Evolutionary conservation across 345 rosid genomes (phyloP), one percentile per base, ranked within the genome.

Genomic region (Tarenaya hassleriana): DNA sequence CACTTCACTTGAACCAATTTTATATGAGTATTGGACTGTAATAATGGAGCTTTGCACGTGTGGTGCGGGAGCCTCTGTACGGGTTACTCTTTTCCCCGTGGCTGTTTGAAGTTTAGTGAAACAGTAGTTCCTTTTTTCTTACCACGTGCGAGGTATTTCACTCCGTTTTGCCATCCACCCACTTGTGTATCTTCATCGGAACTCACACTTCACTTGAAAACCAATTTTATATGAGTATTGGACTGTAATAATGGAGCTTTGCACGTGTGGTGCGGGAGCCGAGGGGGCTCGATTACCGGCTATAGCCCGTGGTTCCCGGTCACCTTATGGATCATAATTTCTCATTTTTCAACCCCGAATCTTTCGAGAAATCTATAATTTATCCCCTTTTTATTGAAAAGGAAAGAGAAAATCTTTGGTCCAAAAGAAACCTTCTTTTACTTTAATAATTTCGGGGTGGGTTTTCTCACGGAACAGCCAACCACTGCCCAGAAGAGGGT

Each of bases 221-320:
- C n/a, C n/a, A n/a, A n/a, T n/a, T n/a, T n/a, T n/a, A n/a, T n/a
- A n/a, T n/a, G n/a, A n/a, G n/a, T n/a, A 41, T 40, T 6, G 24
- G 0, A 9, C 10, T 7, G 35, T 2, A 21, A 12, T 16, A 9
- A 4, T 7, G 10, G 50, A 5, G 13, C n/a, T 2, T 56, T 54
- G 83, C 77, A 71, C 77, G 77, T 74, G 82, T 55, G 71, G 73
- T 55, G 49, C 65, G 64, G 66, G 50, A 39, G 69, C 55, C 69
- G 39, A 62, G 67, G 66, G 14, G 58, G 50, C 51, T 47, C 6
- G 37, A 48, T 52, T 16, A 69, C 82, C 69, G 77, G 79, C 59
- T 66, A 19, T 60, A 57, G 15, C 78, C 72, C 66, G 72, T 67
- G 17, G 40, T 38, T 57, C 57, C 63, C 69, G 72, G 76, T 73